Evolutionary conservation across 2,329 filamentous ascomycete species (phyloP).

Genomic region (Anthostomella pinea): DNA sequence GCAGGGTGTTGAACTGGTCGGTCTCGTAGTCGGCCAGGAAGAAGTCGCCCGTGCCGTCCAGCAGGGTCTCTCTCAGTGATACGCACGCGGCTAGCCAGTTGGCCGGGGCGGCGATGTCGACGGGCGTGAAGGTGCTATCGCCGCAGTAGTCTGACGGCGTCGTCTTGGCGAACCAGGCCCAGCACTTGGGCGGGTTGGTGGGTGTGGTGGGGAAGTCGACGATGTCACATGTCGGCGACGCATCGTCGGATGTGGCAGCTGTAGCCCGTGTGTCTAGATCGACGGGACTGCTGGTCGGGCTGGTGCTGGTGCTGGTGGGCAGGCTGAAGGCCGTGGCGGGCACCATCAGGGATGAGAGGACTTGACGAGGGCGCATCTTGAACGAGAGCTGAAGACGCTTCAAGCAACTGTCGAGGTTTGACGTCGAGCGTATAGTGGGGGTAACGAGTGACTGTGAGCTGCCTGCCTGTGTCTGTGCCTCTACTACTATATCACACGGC

Average conservation of each 20-base stretch:
- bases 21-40: conserved; percentile 17
- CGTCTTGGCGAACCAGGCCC: conserved; percentile 18
- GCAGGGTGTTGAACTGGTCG: conserved; percentile 15
- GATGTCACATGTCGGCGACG: conserved; percentile 8
- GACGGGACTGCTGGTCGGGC: not conserved
- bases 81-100: conserved; percentile 2
- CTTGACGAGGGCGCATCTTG: conserved; percentile 14
- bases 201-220: conserved; percentile 14
- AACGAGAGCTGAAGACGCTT: too few relatives aligned
- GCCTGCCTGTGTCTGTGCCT: too few relatives aligned
- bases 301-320: conserved; percentile 12
- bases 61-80: too few relatives aligned
- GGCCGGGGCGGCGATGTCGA: conserved; percentile 2
- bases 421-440: too few relatives aligned
- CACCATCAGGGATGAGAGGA: conserved; percentile 13
- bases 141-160: conserved; percentile 20
- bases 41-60: conserved; percentile 12
- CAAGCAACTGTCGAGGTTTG: too few relatives aligned
- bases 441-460: too few relatives aligned
- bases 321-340: conserved; percentile 5
- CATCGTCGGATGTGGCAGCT: not conserved
- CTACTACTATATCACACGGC: too few relatives aligned
- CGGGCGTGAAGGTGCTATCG: conserved; percentile 8
- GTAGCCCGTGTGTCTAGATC: not conserved
- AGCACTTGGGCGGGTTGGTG: conserved; percentile 17